Percentiles rank a stretch among this genome's conserved stretches.
Evolutionary conservation across 2,329 filamentous ascomycete genomes (phyloP).

Genomic region (Mariannaea elegans): DNA sequence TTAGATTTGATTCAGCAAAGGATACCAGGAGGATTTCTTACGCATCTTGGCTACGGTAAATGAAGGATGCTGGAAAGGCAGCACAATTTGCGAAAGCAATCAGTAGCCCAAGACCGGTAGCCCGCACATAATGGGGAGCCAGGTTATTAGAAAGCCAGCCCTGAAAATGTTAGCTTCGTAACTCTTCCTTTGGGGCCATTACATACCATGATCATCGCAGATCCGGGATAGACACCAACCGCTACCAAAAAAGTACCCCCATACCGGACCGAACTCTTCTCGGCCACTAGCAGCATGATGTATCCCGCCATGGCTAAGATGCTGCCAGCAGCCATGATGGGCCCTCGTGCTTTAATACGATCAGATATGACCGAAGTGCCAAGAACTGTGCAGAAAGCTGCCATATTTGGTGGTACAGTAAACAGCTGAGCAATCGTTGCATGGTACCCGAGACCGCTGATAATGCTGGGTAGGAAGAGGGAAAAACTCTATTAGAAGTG

Average conservation of each 20-base stretch:
- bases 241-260: conserved; percentile 5
- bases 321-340: neutral
- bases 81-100: conserved; percentile 7
- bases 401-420: conserved; percentile 5
- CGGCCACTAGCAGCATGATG: conserved; percentile 8
- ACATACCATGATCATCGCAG: conserved; percentile 9
- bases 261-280: neutral
- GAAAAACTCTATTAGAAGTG: conserved; percentile 1
- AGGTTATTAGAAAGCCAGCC: conserved; percentile 7
- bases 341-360: conserved; percentile 1
- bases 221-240: conserved; percentile 1
- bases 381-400: neutral
- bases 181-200: neutral
- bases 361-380: conserved; percentile 4
- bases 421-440: conserved; percentile 1
- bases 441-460: conserved; percentile 4
- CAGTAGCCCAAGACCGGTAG: neutral
- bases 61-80: conserved; percentile 5
- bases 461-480: conserved; percentile 7
- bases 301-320: conserved; percentile 2
- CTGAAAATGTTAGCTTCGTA: neutral
- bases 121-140: conserved; percentile 5
- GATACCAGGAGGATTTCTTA: neutral
- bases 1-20: neutral
- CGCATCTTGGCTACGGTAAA: conserved; percentile 4